phyloP scores from a whole-genome alignment of 75 land plant genomes.

The Pinus albicaulis region DNA sequence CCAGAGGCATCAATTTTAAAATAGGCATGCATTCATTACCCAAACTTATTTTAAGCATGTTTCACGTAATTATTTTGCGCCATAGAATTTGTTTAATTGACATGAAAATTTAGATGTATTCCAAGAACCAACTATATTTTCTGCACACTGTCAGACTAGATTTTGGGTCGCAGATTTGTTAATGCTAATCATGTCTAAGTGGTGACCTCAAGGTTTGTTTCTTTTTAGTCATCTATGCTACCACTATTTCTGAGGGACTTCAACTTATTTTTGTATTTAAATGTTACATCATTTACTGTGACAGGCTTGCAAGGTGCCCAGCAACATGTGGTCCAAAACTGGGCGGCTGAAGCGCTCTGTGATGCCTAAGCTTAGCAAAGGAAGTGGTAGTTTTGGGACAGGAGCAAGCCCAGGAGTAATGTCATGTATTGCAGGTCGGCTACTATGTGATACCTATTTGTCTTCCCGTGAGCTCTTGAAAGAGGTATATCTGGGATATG shows the following conservation, averaged over 20 bases:
- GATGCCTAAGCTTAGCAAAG: slow-evolving; percentile 89
- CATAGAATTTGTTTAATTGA: no score
- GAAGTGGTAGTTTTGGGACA: slow-evolving; percentile 70
- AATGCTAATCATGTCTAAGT: neutral
- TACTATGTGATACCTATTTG: slow-evolving; percentile 94
- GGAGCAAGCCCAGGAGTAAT: slow-evolving; percentile 95
- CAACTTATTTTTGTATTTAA: neutral
- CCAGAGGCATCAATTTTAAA: no score
- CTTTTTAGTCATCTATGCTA: neutral
- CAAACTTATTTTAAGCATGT: no score
- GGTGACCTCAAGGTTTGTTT: neutral
- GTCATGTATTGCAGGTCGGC: slow-evolving; percentile 92
- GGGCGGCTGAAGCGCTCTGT: slow-evolving; percentile 85
- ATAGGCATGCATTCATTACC: no score
- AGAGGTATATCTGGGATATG: slow-evolving; percentile 47
- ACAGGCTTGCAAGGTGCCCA: slow-evolving; percentile 87
- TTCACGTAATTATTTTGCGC: no score
- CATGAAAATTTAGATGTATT: no score
- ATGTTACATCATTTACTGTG: neutral
- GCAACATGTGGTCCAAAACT: slow-evolving; percentile 91
- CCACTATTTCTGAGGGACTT: neutral
- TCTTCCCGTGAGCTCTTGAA: slow-evolving; percentile 88
- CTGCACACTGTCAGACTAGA: no score
- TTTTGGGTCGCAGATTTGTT: neutral
- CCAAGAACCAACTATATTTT: no score